Base-by-base conservation (phyloP, 805 yeast species). In the Candida maltosa region DNA sequence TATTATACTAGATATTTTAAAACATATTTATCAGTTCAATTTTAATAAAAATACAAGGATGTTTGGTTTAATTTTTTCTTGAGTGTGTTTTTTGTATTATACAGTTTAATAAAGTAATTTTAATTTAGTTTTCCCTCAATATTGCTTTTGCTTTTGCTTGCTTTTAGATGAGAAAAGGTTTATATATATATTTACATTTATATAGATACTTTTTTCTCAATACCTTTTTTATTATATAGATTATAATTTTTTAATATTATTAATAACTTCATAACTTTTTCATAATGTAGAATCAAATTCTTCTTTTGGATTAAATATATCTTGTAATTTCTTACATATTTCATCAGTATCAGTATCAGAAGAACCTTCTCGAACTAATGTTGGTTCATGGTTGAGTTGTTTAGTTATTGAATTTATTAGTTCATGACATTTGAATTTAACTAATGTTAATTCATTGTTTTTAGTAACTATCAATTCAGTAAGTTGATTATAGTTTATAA, bases 401-500 rank as follows among this genome's bases (percentile, higher is more conserved):
- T n/a, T n/a, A n/a, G n/a, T n/a, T n/a, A n/a, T n/a, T n/a, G n/a
- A n/a, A 12, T 35, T 30, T 12, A 25, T 26, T 12, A 31, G 15
- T 5, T 18, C 18, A 11, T 36, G 32, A 9, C 39, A 33, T 29
- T 45, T 36, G 7, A 40, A 41, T 35, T 45, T 45, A 20, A 40
- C 24, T n/a, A 43, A 26, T 28, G 29, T 40, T 15, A 49, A 32
- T 21, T 48, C 47, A 14, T 30, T 31, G 33, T 51, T 51, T 19
- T 43, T 45, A 17, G 27, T 32, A 20, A 35, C 29, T 14, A 49
- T 28, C 17, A 29, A 12, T 25, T 45, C 33, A 10, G 40, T 22
- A 18, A 51, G 35, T 16, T 41, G 32, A 32, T 45, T 42, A 36
- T 48, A 49, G 7, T 39, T 29, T 15, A 32, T 33, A 26, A 48